Percentiles rank a stretch among this genome's conserved stretches.
Evolutionary conservation across 108 stramenopile genomes (phyloP).

Genomic region (Fragilariopsis cylindrus): DNA sequence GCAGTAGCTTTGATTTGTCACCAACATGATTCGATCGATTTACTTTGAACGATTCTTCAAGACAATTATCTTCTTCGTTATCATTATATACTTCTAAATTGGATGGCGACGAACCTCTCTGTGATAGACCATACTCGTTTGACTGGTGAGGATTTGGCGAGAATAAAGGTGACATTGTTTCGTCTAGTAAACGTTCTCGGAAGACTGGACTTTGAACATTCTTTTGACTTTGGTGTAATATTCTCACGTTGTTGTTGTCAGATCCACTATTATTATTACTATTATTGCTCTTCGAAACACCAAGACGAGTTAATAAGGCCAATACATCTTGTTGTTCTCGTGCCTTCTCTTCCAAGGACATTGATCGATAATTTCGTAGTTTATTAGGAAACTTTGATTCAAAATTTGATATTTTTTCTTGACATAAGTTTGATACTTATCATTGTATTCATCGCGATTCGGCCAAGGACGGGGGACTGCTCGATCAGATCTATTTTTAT

Average conservation of each 20-base stretch:
- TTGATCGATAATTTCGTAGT: constrained; percentile 25
- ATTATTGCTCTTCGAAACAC: constrained; percentile 10
- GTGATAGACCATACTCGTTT: not conserved
- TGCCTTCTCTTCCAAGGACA: constrained; percentile 27
- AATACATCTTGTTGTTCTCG: constrained; percentile 23
- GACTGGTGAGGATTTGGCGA: constrained; percentile 15
- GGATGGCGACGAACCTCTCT: too few species aligned
- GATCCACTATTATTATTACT: not conserved
- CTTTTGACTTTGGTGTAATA: not conserved
- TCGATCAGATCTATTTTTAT: not conserved
- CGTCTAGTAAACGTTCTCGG: constrained; percentile 13
- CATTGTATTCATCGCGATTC: constrained; percentile 17
- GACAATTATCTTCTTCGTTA: not conserved
- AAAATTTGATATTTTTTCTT: constrained; percentile 24
- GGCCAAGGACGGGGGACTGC: not conserved
- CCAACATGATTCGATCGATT: not conserved
- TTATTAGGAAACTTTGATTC: constrained; percentile 25
- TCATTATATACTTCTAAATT: too few species aligned
- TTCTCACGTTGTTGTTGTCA: not conserved
- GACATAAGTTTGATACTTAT: constrained; percentile 22
- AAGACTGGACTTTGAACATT: not conserved
- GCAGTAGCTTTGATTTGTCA: constrained; percentile 15
- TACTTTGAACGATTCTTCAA: not conserved
- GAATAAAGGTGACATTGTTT: constrained; percentile 18
- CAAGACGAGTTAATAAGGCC: constrained; percentile 23